Percentiles rank a stretch among this genome's conserved stretches.
Evolutionary conservation across 148 eudicot genomes (phyloP).

Genomic region (Fagopyrum homotropicum): DNA sequence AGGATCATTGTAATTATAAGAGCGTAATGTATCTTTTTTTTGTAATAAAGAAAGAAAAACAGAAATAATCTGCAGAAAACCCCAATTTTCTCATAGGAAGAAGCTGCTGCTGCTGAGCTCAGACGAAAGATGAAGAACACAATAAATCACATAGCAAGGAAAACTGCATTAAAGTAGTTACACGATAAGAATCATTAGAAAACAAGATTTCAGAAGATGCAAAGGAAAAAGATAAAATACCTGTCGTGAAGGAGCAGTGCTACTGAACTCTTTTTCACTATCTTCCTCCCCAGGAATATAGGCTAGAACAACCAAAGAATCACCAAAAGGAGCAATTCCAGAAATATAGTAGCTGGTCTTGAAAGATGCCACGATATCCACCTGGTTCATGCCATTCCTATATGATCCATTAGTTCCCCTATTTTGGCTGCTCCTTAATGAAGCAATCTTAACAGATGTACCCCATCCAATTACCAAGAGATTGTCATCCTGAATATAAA

Average conservation of each 20-base stretch:
- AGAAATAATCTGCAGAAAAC: not conserved
- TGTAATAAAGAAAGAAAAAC: not conserved
- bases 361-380: constrained; percentile 95
- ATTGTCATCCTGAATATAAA: constrained; percentile 68
- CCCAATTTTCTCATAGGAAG: not conserved
- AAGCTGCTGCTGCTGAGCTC: not conserved
- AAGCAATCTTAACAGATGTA: constrained; percentile 85
- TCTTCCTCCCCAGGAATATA: constrained; percentile 86
- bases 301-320: constrained; percentile 84
- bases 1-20: not conserved
- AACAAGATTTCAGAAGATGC: not conserved
- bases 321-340: constrained; percentile 96
- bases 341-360: constrained; percentile 89
- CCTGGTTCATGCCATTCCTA: constrained; percentile 49
- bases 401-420: constrained; percentile 54
- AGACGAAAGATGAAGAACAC: not conserved
- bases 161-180: not conserved
- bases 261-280: constrained; percentile 74
- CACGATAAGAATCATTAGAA: not conserved
- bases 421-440: constrained; percentile 44
- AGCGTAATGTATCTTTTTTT: not conserved
- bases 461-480: constrained; percentile 99
- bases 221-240: constrained; percentile 28
- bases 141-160: not conserved
- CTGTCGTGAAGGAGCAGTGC: constrained; percentile 74